These are phyloP conservation scores for Fibroporia radiculosa DNA, from an alignment of 768 basidiomycete species.

Conservation along the genomic window DNA sequence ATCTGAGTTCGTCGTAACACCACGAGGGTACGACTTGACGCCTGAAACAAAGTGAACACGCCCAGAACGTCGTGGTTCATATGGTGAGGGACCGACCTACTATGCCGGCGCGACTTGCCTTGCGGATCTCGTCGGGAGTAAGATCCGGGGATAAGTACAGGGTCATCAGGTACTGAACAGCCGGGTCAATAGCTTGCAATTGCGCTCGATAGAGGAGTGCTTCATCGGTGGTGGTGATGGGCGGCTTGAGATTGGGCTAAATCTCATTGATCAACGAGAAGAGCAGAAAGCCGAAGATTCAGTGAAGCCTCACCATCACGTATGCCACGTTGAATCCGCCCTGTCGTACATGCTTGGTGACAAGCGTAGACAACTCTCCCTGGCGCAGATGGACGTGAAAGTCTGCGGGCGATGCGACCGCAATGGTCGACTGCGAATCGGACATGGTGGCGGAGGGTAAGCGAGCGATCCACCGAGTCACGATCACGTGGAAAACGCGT, in stretches of 20 bases:
- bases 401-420: constrained; percentile 66
- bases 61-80: background rate
- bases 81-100: constrained; percentile 31
- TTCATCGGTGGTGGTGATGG: constrained; percentile 73
- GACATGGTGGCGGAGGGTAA: constrained; percentile 19
- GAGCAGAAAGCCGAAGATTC: constrained; percentile 1
- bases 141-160: constrained; percentile 90
- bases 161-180: constrained; percentile 89
- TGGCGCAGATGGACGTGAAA: constrained; percentile 98
- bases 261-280: constrained; percentile 3
- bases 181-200: constrained; percentile 67
- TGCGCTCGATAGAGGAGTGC: constrained; percentile 75
- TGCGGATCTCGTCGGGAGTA: constrained; percentile 84
- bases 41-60: constrained; percentile 27
- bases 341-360: constrained; percentile 81
- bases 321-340: constrained; percentile 92
- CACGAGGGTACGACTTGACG: constrained; percentile 95
- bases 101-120: constrained; percentile 80
- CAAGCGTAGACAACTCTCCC: constrained; percentile 70
- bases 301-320: constrained; percentile 70
- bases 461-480: constrained; percentile 1
- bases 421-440: constrained; percentile 21
- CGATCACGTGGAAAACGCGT: constrained; percentile 17
- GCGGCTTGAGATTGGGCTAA: constrained; percentile 90
- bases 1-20: constrained; percentile 96